Evolutionary conservation across 805 yeast genomes (phyloP), one percentile per base, ranked within the genome.

Genomic region (Lipomyces starkeyi): DNA sequence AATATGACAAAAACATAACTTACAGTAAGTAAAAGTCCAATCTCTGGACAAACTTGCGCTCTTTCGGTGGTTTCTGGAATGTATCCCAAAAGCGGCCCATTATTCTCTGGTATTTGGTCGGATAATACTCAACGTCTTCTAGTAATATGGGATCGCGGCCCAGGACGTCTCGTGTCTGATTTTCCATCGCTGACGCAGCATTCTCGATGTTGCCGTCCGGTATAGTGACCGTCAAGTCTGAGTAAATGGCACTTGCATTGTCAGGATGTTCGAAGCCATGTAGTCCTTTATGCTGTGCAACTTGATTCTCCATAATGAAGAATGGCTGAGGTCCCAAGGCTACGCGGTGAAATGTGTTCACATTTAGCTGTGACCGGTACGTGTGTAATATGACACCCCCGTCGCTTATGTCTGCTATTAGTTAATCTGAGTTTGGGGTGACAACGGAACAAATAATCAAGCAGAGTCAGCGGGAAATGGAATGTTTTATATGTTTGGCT

Each of bases 81-180:
- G 65, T 65, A 49, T 65, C 68, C 65, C 66, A 65, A 29, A 65
- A 43, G 20, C 34, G 27, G 17, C 56, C 56, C 34, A 53, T 25
- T 13, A 53, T n/a, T 25, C 27, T 25, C 32, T 53, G 56, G 34
- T 25, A 25, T 14, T 53, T 53, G 2, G 27, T 20, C 17, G 56
- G 56, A n/a, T 11, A n/a, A 17, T 17, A 43, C 7, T n/a, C 9
- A n/a, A 17, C 22, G 49, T 43, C 49, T 17, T 43, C 49, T 11
- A 43, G 22, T 43, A 43, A 43, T 43, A 43, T 43, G 22, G 49
- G 49, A 8, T 43, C 49, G 22, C 49, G 49, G 22, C 22, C 20
- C 3, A n/a, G 49, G 9, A 43, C 22, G 6, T 17, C 11, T 17
- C 3, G 22, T 8, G 22, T 17, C 20, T 43, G 49, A 17, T n/a